These are phyloP conservation scores for Biscogniauxia marginata DNA, from an alignment of 2,329 filamentous ascomycete genomes.

Conservation along the genomic window DNA sequence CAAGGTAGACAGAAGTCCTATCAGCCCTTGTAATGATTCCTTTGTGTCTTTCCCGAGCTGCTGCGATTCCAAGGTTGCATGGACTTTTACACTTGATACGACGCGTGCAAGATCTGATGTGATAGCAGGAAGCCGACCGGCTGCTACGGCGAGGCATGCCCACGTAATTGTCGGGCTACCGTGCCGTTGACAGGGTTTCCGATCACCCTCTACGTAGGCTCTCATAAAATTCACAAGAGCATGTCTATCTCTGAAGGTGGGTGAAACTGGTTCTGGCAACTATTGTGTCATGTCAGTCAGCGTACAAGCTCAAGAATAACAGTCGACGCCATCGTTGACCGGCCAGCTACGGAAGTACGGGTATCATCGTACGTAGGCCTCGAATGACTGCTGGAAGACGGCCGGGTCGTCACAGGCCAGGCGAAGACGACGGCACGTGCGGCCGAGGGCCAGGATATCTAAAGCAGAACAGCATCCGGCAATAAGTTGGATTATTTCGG, in stretches of 20 bases:
- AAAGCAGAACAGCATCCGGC: neutral
- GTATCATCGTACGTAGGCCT: neutral
- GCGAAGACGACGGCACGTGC: neutral
- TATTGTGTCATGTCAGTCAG: slow-evolving; percentile 6
- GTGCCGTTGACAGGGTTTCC: slow-evolving; percentile 12
- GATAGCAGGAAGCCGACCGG: slow-evolving; percentile 7
- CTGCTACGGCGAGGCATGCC: slow-evolving; percentile 18
- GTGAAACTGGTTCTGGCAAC: slow-evolving; percentile 63
- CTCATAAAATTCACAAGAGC: slow-evolving; percentile 24
- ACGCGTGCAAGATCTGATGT: slow-evolving; percentile 6
- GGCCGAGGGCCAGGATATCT: neutral
- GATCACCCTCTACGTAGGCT: slow-evolving; percentile 12
- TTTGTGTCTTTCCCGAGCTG: slow-evolving; percentile 9
- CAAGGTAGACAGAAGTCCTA: slow-evolving; percentile 17
- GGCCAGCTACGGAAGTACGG: neutral
- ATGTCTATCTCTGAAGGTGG: slow-evolving; percentile 65
- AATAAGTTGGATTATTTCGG: slow-evolving; percentile 2
- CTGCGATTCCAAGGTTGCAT: slow-evolving; percentile 4
- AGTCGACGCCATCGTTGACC: neutral
- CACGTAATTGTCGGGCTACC: slow-evolving; percentile 13
- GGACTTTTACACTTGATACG: slow-evolving; percentile 5
- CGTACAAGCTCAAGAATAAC: neutral
- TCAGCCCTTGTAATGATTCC: slow-evolving; percentile 9
- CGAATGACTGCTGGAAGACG: slow-evolving; percentile 4
- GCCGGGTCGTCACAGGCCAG: slow-evolving; percentile 1